Base-by-base conservation (phyloP, 495 filamentous ascomycete genomes). In the Astrothelium macrocarpum region DNA sequence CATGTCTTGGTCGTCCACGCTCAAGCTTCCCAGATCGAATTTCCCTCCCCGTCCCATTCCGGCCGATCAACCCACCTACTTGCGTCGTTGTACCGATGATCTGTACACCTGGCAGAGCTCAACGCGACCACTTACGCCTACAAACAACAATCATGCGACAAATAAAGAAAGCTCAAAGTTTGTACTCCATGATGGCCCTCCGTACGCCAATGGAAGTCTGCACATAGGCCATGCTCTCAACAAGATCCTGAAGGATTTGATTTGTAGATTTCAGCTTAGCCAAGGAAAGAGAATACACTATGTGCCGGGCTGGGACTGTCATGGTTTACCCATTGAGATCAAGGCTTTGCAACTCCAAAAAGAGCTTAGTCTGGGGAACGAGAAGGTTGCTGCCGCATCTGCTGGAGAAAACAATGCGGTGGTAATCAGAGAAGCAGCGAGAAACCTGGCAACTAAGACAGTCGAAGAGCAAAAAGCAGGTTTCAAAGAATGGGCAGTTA, bases 161-260 rank as follows among this genome's bases (percentile, higher is more conserved):
- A 36, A 18, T 5, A 2, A 26, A 39, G 12, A 23, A 29, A 16
- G 53, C 14, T 81, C 42, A 74, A 82, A 58, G 76, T 97, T 97
- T 68, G 78, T 91, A 12, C 80, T 99, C 12, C 93, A 97, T 75
- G 94, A 99, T 85, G 94, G 94, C 0, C 94, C 94, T 0, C 94
- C 95, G 0, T 99, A 97, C 73, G 94, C 94, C 58, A 99, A 99
- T 72, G 94, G 95, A 32, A 81, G 78, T n/a, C 79, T 99, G 2
- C 94, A 99, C 72, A 83, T 95, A 65, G 94, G 94, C n/a, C 94
- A 99, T 80, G 95, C 94, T 31, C 78, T 99, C 61, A 99, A 99
- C 75, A 99, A 99, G 73, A 88, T 97, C 63, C 76, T 96, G 59
- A 99, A 99, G 79, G 94, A 99, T 72, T 88, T 97, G 59, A 86